phyloP scores from a whole-genome alignment of 116 monocot genomes.

The Cymodocea nodosa region DNA sequence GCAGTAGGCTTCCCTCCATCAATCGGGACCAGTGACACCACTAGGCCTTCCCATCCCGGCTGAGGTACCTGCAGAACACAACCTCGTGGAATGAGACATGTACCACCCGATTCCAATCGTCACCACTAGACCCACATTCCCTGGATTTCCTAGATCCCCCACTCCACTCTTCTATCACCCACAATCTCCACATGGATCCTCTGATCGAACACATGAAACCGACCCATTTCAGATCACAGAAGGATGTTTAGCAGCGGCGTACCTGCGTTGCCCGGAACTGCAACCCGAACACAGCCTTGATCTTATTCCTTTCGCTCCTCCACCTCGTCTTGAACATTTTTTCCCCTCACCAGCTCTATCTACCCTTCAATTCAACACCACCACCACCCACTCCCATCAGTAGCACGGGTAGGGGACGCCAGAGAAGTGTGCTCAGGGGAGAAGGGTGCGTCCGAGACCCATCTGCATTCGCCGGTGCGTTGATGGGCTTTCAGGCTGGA shows the following conservation, averaged over 20 bases:
- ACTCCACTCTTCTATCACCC: too few species aligned
- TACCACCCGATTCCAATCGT: neutral
- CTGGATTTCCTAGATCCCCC: too few species aligned
- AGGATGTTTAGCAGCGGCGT: neutral
- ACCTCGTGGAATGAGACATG: neutral
- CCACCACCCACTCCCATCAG: neutral
- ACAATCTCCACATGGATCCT: too few species aligned
- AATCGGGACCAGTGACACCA: slow-evolving; percentile 53
- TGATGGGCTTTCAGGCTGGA: neutral
- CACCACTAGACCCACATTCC: neutral
- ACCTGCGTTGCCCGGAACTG: slow-evolving; percentile 83
- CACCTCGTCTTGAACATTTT: slow-evolving; percentile 81
- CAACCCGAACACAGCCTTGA: slow-evolving; percentile 75
- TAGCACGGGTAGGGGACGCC: neutral
- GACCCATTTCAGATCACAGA: neutral
- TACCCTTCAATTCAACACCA: neutral
- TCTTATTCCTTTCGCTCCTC: slow-evolving; percentile 81
- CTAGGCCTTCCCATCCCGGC: slow-evolving; percentile 57
- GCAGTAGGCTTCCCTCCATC: slow-evolving; percentile 53
- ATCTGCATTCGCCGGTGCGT: neutral
- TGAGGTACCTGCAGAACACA: slow-evolving; percentile 32
- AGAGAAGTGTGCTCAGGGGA: neutral
- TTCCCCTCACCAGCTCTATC: too few species aligned
- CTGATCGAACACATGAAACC: too few species aligned
- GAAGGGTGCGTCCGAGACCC: neutral